Evolutionary conservation across 2,329 filamentous ascomycete genomes (phyloP).

Genomic region (Alternaria triticina): DNA sequence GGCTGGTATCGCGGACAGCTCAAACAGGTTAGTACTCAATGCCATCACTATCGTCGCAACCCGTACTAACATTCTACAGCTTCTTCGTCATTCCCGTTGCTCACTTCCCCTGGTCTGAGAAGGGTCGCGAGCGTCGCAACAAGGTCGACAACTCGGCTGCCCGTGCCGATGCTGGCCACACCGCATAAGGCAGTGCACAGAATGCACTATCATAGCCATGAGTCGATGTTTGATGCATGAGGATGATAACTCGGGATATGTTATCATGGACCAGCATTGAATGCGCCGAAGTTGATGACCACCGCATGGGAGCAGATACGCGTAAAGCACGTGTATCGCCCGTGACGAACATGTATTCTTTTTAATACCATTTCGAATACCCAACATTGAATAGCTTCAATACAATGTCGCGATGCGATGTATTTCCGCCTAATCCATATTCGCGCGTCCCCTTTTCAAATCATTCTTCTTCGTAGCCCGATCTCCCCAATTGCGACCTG

Average conservation of each 20-base stretch:
- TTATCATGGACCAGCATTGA: not conserved
- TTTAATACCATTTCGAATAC: conserved; percentile 13
- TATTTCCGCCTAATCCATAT: not conserved
- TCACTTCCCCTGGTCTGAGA: conserved; percentile 88
- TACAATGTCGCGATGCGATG: not conserved
- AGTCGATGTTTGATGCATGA: not conserved
- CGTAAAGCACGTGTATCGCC: not conserved
- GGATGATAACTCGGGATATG: not conserved
- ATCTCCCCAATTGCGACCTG: not conserved
- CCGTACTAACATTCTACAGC: conserved; percentile 54
- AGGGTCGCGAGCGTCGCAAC: conserved; percentile 46
- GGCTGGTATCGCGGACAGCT: conserved; percentile 62
- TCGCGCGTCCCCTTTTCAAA: not conserved
- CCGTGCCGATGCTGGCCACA: conserved; percentile 13
- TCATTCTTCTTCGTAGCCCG: not conserved
- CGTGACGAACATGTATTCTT: conserved; percentile 1
- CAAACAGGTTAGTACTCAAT: conserved; percentile 52
- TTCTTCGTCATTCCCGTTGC: conserved; percentile 93
- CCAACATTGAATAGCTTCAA: not conserved
- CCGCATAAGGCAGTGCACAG: not conserved
- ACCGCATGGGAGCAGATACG: not conserved
- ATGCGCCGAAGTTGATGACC: not conserved
- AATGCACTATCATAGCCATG: not conserved
- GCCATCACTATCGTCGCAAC: not conserved
- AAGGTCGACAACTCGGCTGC: conserved; percentile 51